Percentiles rank a stretch among this genome's conserved stretches.
phyloP scores from a whole-genome alignment of 75 land plant genomes.

The Isoetes taiwanensis region DNA sequence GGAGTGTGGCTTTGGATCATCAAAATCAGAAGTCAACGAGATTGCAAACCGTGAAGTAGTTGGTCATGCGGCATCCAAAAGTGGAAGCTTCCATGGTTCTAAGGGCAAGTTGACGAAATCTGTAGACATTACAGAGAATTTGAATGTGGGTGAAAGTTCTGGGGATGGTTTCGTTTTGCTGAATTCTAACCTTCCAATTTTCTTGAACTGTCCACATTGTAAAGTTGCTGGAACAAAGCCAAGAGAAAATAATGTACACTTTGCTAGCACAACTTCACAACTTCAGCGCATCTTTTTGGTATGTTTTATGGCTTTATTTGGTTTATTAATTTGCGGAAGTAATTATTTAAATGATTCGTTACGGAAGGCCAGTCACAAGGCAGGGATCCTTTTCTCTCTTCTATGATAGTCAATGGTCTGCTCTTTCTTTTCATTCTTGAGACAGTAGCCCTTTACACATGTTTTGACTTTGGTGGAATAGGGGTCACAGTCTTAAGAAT shows the following conservation, averaged over 20 bases:
- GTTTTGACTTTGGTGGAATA: too few relatives aligned
- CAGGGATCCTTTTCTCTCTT: too few relatives aligned
- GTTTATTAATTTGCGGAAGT: too few relatives aligned
- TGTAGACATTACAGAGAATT: constrained; percentile 14
- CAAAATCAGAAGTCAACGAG: neutral
- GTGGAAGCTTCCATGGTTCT: neutral
- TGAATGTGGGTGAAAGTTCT: constrained; percentile 35
- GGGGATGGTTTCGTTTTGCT: constrained; percentile 49
- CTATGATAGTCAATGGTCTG: too few relatives aligned
- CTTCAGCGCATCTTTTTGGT: constrained; percentile 96
- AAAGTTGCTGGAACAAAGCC: constrained; percentile 23
- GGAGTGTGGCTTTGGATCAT: neutral
- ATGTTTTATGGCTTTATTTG: neutral
- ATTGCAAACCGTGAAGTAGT: neutral
- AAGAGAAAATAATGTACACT: constrained; percentile 34
- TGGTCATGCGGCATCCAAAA: neutral
- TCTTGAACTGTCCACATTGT: constrained; percentile 86
- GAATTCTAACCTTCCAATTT: constrained; percentile 70
- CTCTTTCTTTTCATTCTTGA: too few relatives aligned
- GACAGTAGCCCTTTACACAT: too few relatives aligned
- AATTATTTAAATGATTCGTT: too few relatives aligned
- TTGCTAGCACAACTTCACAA: constrained; percentile 73
- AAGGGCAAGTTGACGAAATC: neutral
- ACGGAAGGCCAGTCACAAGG: too few relatives aligned
- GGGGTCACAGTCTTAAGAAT: too few relatives aligned